Conservation (phyloP, 495 filamentous ascomycete species). For the Aspergillus indologenus region DNA sequence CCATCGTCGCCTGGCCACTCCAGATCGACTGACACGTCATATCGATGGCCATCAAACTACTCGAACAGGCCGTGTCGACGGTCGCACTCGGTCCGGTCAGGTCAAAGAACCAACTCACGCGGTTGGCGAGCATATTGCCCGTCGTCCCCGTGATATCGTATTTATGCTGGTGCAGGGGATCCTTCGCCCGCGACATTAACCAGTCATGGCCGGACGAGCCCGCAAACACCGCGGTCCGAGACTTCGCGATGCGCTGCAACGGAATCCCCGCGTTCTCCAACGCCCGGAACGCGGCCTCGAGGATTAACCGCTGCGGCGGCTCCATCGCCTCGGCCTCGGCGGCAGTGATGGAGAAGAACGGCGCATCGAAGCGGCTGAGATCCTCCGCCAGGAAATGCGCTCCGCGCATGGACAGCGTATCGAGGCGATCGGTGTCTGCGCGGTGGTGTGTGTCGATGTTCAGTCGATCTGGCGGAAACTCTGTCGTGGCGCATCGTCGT, state of each 20-base stretch:
- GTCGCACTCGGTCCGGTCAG: conserved; percentile 41
- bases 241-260: conserved; percentile 13
- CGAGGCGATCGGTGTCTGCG: too few species aligned
- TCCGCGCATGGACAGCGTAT: too few species aligned
- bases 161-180: too few species aligned
- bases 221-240: conserved; percentile 20
- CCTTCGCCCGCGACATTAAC: background rate
- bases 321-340: conserved; percentile 56
- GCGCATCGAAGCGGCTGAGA: conserved; percentile 35
- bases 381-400: conserved; percentile 39
- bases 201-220: conserved; percentile 10
- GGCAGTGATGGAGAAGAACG: conserved; percentile 49
- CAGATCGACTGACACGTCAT: conserved; percentile 39
- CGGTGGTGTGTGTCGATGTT: too few species aligned
- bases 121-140: conserved; percentile 29
- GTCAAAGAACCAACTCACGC: conserved; percentile 48
- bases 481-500: too few species aligned
- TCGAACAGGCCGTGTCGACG: conserved; percentile 50
- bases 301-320: conserved; percentile 52
- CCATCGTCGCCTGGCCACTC: conserved; percentile 20
- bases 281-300: conserved; percentile 57
- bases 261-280: conserved; percentile 43
- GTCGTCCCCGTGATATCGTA: background rate
- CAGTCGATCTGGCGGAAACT: too few species aligned
- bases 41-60: conserved; percentile 42